phyloP scores from a whole-genome alignment of 108 stramenopile species.

The Cylindrotheca fusiformis region DNA sequence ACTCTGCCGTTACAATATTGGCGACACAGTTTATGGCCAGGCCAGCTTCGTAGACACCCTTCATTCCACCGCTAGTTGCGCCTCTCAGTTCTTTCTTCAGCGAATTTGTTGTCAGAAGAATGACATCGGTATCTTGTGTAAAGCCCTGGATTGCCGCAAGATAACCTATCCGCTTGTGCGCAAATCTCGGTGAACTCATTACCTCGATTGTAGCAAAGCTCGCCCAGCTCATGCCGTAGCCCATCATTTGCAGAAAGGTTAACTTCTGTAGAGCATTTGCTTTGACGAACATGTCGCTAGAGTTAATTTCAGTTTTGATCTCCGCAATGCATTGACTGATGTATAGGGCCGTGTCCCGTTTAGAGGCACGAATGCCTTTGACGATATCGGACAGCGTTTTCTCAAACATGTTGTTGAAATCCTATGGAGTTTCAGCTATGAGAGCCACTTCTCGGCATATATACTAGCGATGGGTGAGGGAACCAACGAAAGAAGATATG shows the following conservation, averaged over 20 bases:
- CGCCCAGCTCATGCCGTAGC: conserved; percentile 97
- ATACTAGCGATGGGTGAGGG: too few relatives aligned
- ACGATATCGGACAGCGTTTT: conserved; percentile 93
- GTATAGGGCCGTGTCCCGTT: conserved; percentile 91
- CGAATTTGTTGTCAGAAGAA: conserved; percentile 95
- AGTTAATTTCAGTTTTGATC: conserved; percentile 92
- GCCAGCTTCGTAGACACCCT: conserved; percentile 91
- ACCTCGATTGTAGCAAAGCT: conserved; percentile 94
- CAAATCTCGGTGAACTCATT: conserved; percentile 94
- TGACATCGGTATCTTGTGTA: conserved; percentile 93
- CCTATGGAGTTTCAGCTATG: too few relatives aligned
- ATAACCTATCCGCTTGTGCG: conserved; percentile 94
- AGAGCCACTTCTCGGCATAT: too few relatives aligned
- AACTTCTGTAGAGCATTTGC: conserved; percentile 95
- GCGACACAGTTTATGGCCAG: conserved; percentile 96
- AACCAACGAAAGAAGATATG: too few relatives aligned
- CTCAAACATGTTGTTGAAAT: conserved; percentile 86
- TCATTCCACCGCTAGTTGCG: conserved; percentile 52
- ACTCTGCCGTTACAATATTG: conserved; percentile 96
- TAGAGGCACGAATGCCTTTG: conserved; percentile 96
- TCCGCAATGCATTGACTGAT: conserved; percentile 95
- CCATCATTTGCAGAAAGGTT: conserved; percentile 98
- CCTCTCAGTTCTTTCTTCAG: conserved; percentile 94
- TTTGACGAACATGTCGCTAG: conserved; percentile 89
- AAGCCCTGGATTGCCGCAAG: conserved; percentile 95